Base-by-base conservation (phyloP, 2,329 filamentous ascomycete species). In the Colletotrichum spinosum region DNA sequence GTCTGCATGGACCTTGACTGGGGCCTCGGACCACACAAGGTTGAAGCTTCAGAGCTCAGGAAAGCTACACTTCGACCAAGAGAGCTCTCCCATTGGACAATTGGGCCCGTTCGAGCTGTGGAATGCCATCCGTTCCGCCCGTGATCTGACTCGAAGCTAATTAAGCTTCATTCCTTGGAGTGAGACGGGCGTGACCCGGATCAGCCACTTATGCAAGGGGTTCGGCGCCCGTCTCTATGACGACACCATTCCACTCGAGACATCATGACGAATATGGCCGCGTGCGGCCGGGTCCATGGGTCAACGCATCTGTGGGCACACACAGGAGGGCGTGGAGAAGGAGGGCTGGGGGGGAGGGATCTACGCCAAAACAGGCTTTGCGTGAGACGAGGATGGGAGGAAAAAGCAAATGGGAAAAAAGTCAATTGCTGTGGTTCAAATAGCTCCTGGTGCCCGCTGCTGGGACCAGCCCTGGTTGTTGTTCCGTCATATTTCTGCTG, bases 141-240 rank as follows among this genome's bases (percentile, higher is more conserved):
- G 25, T 5, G 25, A 25, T 25, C 25, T 25, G 25, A 25, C 3
- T 25, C 25, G 25, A 25, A 25, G 25, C 50, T 42, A 51, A 33
- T 55, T 38, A 65, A 45, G 45, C 35, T 48, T 60, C 46, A 25
- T 61, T 51, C 34, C 8, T 38, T n/a, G 44, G 38, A 35, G 49
- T 60, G 8, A 44, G 33, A 55, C 51, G 10, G n/a, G 51, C 37
- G 41, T 41, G 9, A 52, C 57, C 58, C 39, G 39, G 15, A 15
- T 33, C 48, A 69, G 65, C 67, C 67, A 69, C 67, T 66, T 59
- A 68, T 69, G 60, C 67, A 69, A 67, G 67, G 67, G 67, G 56
- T 8, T 50, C 54, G 46, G 13, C 42, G 25, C 8, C 42, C 33
- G 55, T 41, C 45, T 58, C 67, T 59, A 69, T 69, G 67, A 69